phyloP scores from a whole-genome alignment of 495 filamentous ascomycete genomes.

The Rostrohypoxylon terebratum region DNA sequence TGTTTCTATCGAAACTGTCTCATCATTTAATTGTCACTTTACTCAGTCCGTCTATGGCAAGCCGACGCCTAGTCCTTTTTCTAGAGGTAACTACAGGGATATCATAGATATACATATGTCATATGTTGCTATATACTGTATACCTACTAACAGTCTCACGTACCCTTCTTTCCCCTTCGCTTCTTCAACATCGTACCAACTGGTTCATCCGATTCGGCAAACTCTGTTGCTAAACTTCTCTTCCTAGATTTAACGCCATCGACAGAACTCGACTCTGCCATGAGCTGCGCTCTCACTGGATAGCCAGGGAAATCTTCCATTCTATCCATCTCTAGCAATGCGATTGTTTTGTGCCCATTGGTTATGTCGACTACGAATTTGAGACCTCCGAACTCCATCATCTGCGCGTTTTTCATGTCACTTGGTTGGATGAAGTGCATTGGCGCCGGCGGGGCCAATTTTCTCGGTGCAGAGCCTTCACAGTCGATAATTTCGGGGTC shows the following conservation, averaged over 20 bases:
- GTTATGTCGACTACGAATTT: conserved; percentile 38
- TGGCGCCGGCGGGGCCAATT: conserved; percentile 40
- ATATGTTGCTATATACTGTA: no score
- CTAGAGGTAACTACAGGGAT: no score
- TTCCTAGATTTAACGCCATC: background rate
- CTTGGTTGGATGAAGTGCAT: conserved; percentile 32
- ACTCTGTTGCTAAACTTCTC: background rate
- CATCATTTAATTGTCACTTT: background rate
- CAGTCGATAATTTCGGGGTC: conserved; percentile 21
- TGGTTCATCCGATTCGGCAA: background rate
- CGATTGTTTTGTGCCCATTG: conserved; percentile 21
- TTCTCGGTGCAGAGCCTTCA: conserved; percentile 25
- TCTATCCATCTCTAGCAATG: conserved; percentile 32
- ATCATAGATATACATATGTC: no score
- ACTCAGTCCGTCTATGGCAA: background rate
- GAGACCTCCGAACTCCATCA: conserved; percentile 33
- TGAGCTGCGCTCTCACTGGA: background rate
- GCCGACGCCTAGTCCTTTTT: background rate
- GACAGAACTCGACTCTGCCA: background rate
- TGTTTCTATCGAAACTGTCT: conserved; percentile 10
- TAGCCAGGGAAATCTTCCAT: background rate
- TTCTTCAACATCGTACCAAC: background rate
- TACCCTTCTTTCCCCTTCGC: background rate
- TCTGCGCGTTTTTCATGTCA: conserved; percentile 10
- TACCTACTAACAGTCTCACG: background rate